These are phyloP conservation scores for Diaporthe destruens DNA, from an alignment of 2,329 filamentous ascomycete genomes.

Conservation along the genomic window DNA sequence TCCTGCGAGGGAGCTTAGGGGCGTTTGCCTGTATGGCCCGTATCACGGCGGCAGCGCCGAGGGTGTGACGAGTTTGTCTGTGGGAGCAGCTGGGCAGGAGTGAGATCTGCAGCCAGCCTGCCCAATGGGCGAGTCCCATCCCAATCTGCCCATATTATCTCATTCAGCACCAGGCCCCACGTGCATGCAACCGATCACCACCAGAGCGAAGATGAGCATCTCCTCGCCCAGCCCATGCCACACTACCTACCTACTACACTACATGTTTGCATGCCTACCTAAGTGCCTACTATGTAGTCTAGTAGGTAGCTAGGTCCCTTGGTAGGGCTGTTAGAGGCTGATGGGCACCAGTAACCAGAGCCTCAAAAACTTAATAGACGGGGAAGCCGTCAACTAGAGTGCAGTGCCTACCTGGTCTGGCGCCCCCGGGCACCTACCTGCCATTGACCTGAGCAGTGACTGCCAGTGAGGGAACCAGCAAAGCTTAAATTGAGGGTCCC, in stretches of 20 bases:
- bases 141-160: constrained; percentile 29
- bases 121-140: constrained; percentile 19
- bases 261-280: no score
- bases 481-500: constrained; percentile 34
- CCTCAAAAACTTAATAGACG: constrained; percentile 13
- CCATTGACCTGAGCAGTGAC: constrained; percentile 12
- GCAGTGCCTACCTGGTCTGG: no score
- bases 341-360: constrained; percentile 3
- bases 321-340: background rate
- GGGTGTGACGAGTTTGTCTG: constrained; percentile 1
- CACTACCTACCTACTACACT: no score
- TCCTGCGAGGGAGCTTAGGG: constrained; percentile 15
- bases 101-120: constrained; percentile 3
- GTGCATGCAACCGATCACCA: background rate
- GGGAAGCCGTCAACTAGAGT: background rate
- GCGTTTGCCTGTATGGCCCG: background rate
- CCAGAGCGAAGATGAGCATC: background rate
- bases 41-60: background rate
- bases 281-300: no score
- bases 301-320: no score
- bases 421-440: no score
- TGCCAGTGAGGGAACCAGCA: background rate
- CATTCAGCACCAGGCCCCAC: constrained; percentile 10
- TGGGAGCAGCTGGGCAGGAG: background rate
- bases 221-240: background rate